Evolutionary conservation across 257 asterid genomes (phyloP), one percentile per base, ranked within the genome.

Genomic region (Solanum tacnaense): DNA sequence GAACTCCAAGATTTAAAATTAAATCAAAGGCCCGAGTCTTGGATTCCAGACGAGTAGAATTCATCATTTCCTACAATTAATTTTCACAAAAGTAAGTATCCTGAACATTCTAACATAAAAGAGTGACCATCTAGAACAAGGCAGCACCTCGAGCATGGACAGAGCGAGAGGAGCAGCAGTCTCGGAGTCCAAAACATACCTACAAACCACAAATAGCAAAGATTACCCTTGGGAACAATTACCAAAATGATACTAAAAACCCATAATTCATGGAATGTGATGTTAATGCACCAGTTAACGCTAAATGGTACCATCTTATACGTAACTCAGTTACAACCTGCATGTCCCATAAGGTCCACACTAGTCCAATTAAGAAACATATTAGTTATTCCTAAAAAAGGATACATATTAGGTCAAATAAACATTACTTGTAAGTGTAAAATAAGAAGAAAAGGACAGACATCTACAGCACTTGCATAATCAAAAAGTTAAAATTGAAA

Each of bases 1-100:
- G 99, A 91, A 97, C 99, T 86, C 99, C 99, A 70, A 97, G 99
- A 92, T 97, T 96, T 60, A 97, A 92, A 87, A 97, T 94, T 89
- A 97, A 91, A 94, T 97, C 99, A 91, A 97, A 97, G 89, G 98
- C 99, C 89, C 98, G 94, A 89, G 96, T 86, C 88, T 95, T 97
- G 88, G 99, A 97, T 91, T 90, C 95, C 90, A 93, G 91, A 83
- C 87, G 92, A 83, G 99, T 93, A 89, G 99, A 93, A 94, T 91
- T 92, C 75, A 96, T 93, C 98, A 97, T 97, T 92, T 95, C 99
- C 99, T 97, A 91, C 91, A 92, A 88, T 75, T 41, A 84, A 84
- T 88, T 87, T 49, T 18, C 58, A 86, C 34, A 73, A 86, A 73
- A 73, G 20, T 79, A 84, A 73, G 88, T 85, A 75, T 76, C 84